Base-by-base conservation (phyloP, 345 rosid genomes). In the Gossypium longicalyx region DNA sequence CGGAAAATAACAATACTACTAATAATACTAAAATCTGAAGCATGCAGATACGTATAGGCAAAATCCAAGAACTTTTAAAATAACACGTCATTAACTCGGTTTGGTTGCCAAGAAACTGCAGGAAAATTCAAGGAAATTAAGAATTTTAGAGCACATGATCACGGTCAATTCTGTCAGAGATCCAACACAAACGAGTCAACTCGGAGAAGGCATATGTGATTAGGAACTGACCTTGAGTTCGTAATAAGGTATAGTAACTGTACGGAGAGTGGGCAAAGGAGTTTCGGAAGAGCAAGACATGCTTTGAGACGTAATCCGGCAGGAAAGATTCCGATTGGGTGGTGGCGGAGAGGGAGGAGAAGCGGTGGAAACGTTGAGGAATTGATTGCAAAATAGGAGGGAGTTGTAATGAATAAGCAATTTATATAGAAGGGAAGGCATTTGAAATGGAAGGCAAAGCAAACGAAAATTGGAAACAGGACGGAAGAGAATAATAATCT, bases 221-320 rank as follows among this genome's bases (percentile, higher is more conserved):
- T 65, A 77, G 34, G 6, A 34, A 60, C 76, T 38, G 20, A 89
- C 98, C 93, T 88, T 81, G 84, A 94, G 90, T 25, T 89, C 87
- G 45, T 87, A 83, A 89, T 82, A 92, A 7, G 97, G 77, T 82
- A 94, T 63, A 74, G 90, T 86, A 81, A 92, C 90, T 0, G 93
- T 89, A 45, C 85, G 81, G 77, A 87, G 83, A 12, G 89, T 84
- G n/a, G 89, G 90, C 17, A 79, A 74, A 77, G 71, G 64, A 69
- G 83, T 63, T 59, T 79, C 72, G 16, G 87, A 62, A 44, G 83
- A 78, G 74, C 71, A 78, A 61, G 90, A 77, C 93, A 88, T 89
- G 66, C 34, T 49, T 41, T 69, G 83, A 47, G 57, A 72, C 47
- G 79, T 73, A 67, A 82, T 43, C 75, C 70, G 81, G 25, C 45